A percentile compares a stretch with the other conserved stretches of the same genome.
Conservation (phyloP, 2,329 filamentous ascomycete genomes). For the Trichothecium sympodiale region DNA sequence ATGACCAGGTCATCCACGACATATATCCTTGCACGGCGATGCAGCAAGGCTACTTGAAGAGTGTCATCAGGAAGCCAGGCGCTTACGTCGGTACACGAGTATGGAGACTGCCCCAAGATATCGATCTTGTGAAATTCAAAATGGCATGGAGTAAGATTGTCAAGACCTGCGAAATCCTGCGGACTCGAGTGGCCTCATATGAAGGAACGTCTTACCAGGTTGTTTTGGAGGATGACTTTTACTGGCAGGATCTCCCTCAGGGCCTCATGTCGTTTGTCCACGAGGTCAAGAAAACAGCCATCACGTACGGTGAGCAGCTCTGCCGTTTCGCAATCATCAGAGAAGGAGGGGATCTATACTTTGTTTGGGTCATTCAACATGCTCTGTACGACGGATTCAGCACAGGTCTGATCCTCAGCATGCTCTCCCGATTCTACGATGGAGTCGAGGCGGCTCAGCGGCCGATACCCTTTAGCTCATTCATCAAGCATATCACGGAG, state of each 20-base stretch:
- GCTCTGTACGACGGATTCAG: slow-evolving; percentile 16
- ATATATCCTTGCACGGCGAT: slow-evolving; percentile 36
- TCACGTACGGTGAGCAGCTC: slow-evolving; percentile 6
- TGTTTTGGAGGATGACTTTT: no score
- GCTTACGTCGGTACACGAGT: slow-evolving; percentile 10
- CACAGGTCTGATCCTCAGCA: slow-evolving; percentile 4
- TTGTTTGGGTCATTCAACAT: slow-evolving; percentile 16
- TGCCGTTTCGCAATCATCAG: slow-evolving; percentile 6
- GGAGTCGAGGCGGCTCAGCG: no score
- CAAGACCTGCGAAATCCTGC: no score
- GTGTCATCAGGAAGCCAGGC: slow-evolving; percentile 5
- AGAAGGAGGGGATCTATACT: slow-evolving; percentile 5
- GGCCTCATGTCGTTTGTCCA: neutral
- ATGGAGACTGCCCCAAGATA: slow-evolving; percentile 8
- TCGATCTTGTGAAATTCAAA: slow-evolving; percentile 8
- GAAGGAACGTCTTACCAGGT: no score
- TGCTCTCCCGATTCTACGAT: slow-evolving; percentile 1
- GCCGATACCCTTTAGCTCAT: slow-evolving; percentile 10
- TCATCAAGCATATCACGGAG: slow-evolving; percentile 5
- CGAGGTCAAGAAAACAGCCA: neutral
- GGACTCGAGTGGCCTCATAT: no score
- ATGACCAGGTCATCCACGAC: slow-evolving; percentile 23
- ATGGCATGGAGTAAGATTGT: slow-evolving; percentile 6
- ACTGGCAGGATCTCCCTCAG: no score
- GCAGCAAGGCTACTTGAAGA: slow-evolving; percentile 23